These are phyloP conservation scores for Naumovozyma baii DNA, from an alignment of 805 yeast species.

Conservation along the genomic window DNA sequence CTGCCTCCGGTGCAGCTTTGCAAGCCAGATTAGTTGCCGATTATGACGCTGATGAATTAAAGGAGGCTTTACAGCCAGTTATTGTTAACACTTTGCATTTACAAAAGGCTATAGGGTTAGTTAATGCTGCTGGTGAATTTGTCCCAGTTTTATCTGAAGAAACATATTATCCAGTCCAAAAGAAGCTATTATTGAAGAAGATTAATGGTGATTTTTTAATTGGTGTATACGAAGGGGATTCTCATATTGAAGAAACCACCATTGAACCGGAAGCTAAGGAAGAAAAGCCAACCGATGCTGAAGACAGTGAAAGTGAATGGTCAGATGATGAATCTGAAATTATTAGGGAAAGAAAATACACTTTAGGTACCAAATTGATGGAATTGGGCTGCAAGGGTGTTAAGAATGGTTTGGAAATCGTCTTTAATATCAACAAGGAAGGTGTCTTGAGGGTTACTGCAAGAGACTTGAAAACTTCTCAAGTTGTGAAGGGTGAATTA, in stretches of 20 bases:
- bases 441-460: conserved; percentile 51
- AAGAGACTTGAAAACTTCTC: conserved; percentile 53
- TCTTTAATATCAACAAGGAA: conserved; percentile 47
- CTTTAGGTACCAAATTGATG: conserved; percentile 66
- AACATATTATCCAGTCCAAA: conserved; percentile 86
- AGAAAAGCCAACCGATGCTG: conserved; percentile 45
- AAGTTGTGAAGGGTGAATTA: conserved; percentile 47
- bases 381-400: conserved; percentile 67
- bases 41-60: conserved; percentile 74
- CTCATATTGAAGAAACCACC: conserved; percentile 72
- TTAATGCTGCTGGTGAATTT: conserved; percentile 62
- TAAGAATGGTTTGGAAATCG: conserved; percentile 55
- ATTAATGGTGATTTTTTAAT: conserved; percentile 53
- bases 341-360: conserved; percentile 61
- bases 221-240: conserved; percentile 76
- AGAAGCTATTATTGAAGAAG: conserved; percentile 54
- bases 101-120: conserved; percentile 73
- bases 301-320: conserved; percentile 41
- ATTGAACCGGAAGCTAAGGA: conserved; percentile 56
- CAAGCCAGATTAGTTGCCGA: conserved; percentile 81
- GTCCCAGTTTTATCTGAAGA: conserved; percentile 66
- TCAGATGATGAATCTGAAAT: conserved; percentile 81
- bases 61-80: conserved; percentile 68
- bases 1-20: conserved; percentile 91
- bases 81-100: conserved; percentile 85